A percentile compares a stretch with the other conserved stretches of the same genome.
phyloP scores from a whole-genome alignment of 768 basidiomycete genomes.

The Leccinum longicurvipes region DNA sequence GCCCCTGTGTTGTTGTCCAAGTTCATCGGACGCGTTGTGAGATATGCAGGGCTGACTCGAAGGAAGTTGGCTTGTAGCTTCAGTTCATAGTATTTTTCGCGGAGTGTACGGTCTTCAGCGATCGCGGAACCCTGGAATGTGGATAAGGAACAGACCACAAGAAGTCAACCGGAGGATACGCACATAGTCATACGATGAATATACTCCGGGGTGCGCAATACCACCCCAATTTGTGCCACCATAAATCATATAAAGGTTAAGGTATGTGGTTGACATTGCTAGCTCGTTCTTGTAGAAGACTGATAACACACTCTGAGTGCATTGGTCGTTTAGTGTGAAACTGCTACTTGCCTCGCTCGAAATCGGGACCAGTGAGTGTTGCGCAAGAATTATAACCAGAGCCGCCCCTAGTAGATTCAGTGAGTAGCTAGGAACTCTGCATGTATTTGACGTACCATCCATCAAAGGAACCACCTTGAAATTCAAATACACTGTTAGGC shows the following conservation, averaged over 20 bases:
- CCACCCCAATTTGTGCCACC: slow-evolving; percentile 65
- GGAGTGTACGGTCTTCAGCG: slow-evolving; percentile 48
- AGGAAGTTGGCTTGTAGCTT: slow-evolving; percentile 52
- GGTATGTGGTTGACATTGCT: slow-evolving; percentile 13
- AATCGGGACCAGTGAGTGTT: slow-evolving; percentile 22
- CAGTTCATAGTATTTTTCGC: slow-evolving; percentile 53
- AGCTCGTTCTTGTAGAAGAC: slow-evolving; percentile 22
- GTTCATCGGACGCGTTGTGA: slow-evolving; percentile 46
- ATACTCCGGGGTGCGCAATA: slow-evolving; percentile 53
- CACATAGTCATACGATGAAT: slow-evolving; percentile 62
- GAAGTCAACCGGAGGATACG: not conserved
- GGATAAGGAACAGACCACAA: not conserved
- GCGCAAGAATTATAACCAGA: slow-evolving; percentile 20
- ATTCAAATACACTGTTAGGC: slow-evolving; percentile 26
- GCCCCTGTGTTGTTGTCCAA: slow-evolving; percentile 38
- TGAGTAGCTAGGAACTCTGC: not conserved
- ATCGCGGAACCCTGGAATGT: slow-evolving; percentile 43
- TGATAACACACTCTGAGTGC: slow-evolving; percentile 6
- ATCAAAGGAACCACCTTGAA: slow-evolving; percentile 49
- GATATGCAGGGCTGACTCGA: slow-evolving; percentile 47
- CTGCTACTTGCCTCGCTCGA: slow-evolving; percentile 19
- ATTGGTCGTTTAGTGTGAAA: not conserved
- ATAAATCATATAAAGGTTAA: slow-evolving; percentile 56
- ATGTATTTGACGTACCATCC: slow-evolving; percentile 43
- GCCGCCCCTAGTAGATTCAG: slow-evolving; percentile 18